Evolutionary conservation across 1,284 basidiomycete species (phyloP).

Genomic region (Pseudozyma flocculosa): DNA sequence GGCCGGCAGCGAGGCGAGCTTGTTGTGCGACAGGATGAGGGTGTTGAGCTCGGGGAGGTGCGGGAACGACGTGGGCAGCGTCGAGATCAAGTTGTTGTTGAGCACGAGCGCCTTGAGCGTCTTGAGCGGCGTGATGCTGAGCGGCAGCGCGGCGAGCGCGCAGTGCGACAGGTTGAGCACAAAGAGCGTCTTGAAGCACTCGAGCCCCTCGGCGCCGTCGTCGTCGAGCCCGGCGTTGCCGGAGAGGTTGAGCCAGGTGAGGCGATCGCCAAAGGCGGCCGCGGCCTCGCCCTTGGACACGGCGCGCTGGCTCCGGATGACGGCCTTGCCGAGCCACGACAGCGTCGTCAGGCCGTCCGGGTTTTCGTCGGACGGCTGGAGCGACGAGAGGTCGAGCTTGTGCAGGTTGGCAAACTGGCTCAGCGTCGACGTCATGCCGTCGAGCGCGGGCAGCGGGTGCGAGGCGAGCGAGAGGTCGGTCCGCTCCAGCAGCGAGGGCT

Average conservation of each 20-base stretch:
- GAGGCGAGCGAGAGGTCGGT: constrained; percentile 37
- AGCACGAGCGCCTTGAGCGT: constrained; percentile 50
- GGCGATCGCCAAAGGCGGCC: constrained; percentile 19
- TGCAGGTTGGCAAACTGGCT: constrained; percentile 41
- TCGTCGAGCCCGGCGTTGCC: too few relatives aligned
- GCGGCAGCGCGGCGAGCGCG: constrained; percentile 20
- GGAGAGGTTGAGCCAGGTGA: constrained; percentile 26
- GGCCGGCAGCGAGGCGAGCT: constrained; percentile 34
- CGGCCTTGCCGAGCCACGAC: constrained; percentile 41
- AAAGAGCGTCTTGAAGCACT: constrained; percentile 2
- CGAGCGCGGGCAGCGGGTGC: constrained; percentile 38
- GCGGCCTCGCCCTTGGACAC: constrained; percentile 13
- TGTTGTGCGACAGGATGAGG: constrained; percentile 52
- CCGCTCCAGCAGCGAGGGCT: constrained; percentile 12
- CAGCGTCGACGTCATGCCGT: constrained; percentile 37
- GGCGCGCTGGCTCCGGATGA: constrained; percentile 20
- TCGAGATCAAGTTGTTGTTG: constrained; percentile 38
- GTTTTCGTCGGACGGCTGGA: constrained; percentile 33
- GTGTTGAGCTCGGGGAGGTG: constrained; percentile 55
- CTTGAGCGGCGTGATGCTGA: constrained; percentile 20
- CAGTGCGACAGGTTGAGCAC: constrained; percentile 47
- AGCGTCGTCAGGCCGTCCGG: constrained; percentile 31
- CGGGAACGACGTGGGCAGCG: constrained; percentile 31
- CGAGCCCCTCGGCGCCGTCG: neutral
- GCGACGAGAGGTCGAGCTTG: constrained; percentile 44